A percentile compares a stretch with the other conserved stretches of the same genome.
Evolutionary conservation across 1,284 basidiomycete species (phyloP).

Genomic region (Ceratobasidium papillatum): DNA sequence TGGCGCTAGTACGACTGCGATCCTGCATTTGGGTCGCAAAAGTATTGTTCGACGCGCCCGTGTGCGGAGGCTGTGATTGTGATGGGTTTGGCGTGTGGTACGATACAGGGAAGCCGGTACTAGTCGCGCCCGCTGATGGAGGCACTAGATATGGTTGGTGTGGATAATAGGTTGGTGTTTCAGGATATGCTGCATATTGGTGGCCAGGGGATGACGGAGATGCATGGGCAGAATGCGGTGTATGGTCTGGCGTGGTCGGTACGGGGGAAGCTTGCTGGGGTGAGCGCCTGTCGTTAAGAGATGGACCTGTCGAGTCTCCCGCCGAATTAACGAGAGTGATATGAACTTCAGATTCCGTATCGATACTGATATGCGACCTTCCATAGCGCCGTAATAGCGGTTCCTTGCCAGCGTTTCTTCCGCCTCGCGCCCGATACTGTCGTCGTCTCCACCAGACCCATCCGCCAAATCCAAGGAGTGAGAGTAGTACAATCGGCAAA

Average conservation of each 20-base stretch:
- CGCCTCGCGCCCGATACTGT: neutral
- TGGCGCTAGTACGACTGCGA: neutral
- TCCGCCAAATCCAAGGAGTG: neutral
- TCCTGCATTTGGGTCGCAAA: slow-evolving; percentile 25
- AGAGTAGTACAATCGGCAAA: slow-evolving; percentile 23
- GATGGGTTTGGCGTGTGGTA: slow-evolving; percentile 15
- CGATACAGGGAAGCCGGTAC: neutral
- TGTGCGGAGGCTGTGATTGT: slow-evolving; percentile 24
- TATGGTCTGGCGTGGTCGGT: slow-evolving; percentile 6
- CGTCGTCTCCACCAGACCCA: slow-evolving; percentile 30
- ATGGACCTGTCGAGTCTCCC: neutral
- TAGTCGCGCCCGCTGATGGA: slow-evolving; percentile 18
- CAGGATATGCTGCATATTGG: slow-evolving; percentile 30
- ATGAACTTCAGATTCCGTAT: slow-evolving; percentile 23
- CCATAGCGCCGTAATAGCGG: neutral
- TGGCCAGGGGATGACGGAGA: slow-evolving; percentile 17
- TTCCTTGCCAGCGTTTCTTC: slow-evolving; percentile 14
- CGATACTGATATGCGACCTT: slow-evolving; percentile 6
- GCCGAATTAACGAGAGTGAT: slow-evolving; percentile 9
- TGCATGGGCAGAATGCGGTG: slow-evolving; percentile 9
- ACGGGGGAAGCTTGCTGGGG: neutral
- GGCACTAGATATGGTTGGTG: slow-evolving; percentile 27
- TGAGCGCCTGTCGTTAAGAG: neutral
- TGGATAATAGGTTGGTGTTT: slow-evolving; percentile 5
- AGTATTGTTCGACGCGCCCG: slow-evolving; percentile 24